Evolutionary conservation across 768 basidiomycete species (phyloP).

Genomic region (Tephrocybe rancida): DNA sequence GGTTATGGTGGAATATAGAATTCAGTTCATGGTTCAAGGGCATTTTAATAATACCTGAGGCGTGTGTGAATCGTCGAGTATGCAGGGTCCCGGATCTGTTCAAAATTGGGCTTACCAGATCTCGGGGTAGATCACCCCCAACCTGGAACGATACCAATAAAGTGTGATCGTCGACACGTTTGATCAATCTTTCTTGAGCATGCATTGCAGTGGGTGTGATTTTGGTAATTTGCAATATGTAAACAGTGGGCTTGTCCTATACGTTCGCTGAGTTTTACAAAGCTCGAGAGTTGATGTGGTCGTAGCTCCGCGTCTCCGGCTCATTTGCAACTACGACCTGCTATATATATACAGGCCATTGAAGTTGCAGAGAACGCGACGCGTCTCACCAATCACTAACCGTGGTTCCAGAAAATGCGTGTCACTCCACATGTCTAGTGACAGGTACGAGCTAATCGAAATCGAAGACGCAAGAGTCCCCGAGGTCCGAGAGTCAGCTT

Average conservation of each 20-base stretch:
- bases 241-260: background rate
- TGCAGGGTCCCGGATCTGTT: background rate
- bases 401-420: background rate
- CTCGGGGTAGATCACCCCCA: background rate
- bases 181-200: background rate
- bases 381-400: background rate
- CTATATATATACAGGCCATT: background rate
- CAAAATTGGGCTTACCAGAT: background rate
- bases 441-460: background rate
- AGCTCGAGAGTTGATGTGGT: background rate
- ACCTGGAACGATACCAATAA: background rate
- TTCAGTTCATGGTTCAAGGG: background rate
- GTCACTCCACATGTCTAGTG: background rate
- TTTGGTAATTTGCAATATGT: too few relatives aligned
- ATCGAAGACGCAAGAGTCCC: background rate
- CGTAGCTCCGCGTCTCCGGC: background rate
- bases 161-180: background rate
- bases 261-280: constrained; percentile 4
- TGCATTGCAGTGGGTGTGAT: background rate
- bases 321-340: background rate
- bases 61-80: background rate
- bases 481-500: background rate
- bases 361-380: background rate
- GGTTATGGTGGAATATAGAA: constrained; percentile 1
- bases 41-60: background rate